Evolutionary conservation across 2,329 filamentous ascomycete species (phyloP).

Genomic region (Gyromitra esculenta): DNA sequence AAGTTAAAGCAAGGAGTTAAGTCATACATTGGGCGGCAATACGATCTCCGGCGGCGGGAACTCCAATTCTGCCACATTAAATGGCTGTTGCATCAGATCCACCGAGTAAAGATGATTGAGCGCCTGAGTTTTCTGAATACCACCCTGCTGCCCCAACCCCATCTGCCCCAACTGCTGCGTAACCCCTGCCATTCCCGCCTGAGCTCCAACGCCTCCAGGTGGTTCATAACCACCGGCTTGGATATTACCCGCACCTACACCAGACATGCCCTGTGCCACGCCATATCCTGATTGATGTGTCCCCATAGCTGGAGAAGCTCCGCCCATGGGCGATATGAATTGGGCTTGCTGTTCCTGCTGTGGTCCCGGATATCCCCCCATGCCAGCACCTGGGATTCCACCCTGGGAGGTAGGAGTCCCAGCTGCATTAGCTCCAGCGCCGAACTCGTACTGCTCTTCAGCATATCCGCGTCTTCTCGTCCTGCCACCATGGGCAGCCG

Average conservation of each 20-base stretch:
- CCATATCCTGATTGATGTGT: slow-evolving; percentile 57
- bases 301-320: slow-evolving; percentile 56
- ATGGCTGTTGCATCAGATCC: slow-evolving; percentile 89
- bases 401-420: slow-evolving; percentile 62
- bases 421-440: slow-evolving; percentile 81
- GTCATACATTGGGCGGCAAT: slow-evolving; percentile 86
- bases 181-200: slow-evolving; percentile 73
- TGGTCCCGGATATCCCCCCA: slow-evolving; percentile 65
- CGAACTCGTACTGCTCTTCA: slow-evolving; percentile 92
- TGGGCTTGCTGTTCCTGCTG: slow-evolving; percentile 63
- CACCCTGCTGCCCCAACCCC: slow-evolving; percentile 68
- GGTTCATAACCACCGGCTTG: slow-evolving; percentile 71
- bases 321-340: slow-evolving; percentile 59
- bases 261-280: slow-evolving; percentile 59
- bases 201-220: slow-evolving; percentile 64
- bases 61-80: slow-evolving; percentile 92
- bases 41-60: slow-evolving; percentile 89
- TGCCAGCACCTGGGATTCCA: slow-evolving; percentile 60
- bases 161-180: slow-evolving; percentile 85
- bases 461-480: slow-evolving; percentile 97
- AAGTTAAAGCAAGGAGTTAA: slow-evolving; percentile 59
- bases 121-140: slow-evolving; percentile 59
- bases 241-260: slow-evolving; percentile 63
- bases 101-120: slow-evolving; percentile 92
- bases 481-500: slow-evolving; percentile 64